Evolutionary conservation across 768 basidiomycete species (phyloP), one percentile per base, ranked within the genome.

Genomic region (Tricholoma terreum): DNA sequence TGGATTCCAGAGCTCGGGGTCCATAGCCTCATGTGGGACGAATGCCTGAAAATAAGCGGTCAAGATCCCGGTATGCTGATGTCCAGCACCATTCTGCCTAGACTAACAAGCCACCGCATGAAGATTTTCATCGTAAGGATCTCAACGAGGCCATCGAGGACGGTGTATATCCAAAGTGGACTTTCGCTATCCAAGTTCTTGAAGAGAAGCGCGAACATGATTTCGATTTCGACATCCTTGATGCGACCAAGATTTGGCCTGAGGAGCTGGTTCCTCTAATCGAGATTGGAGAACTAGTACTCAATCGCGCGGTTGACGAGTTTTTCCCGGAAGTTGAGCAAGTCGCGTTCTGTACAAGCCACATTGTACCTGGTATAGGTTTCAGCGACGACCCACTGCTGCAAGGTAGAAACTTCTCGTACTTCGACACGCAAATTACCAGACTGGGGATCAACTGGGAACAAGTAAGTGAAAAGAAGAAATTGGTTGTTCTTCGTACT

Each of bases 241-340:
- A 94, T 65, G 84, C 89, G 1, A 93, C 92, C 15, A 94, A 94
- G 72, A 65, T 93, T 40, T 90, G 91, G 84, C 91, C 92, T 0
- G 85, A 92, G 68, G 89, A 92, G 55, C 69, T 86, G 3, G 84
- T 94, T 0, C 92, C 93, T 0, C 75, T 94, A 12, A 77, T 88
- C 62, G 76, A 82, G 60, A 86, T 95, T 50, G 93, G 92, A 34
- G 87, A 89, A 68, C 71, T 95, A 63, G 80, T 84, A 2, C 69
- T 90, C 33, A 76, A 89, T 63, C 76, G 82, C 21, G 77, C 72
- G 0, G 84, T 86, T 22, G 82, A 87, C 52, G 89, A 91, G 63
- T 94, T 82, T 74, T 94, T 94, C 74, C 74, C 91, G 10, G 92
- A 95, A 73, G 85, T 84, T 6, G 94, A 96, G 71, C 92, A 94